Conservation (phyloP, 805 yeast genomes). For the Saccharomyces kudriavzevii region DNA sequence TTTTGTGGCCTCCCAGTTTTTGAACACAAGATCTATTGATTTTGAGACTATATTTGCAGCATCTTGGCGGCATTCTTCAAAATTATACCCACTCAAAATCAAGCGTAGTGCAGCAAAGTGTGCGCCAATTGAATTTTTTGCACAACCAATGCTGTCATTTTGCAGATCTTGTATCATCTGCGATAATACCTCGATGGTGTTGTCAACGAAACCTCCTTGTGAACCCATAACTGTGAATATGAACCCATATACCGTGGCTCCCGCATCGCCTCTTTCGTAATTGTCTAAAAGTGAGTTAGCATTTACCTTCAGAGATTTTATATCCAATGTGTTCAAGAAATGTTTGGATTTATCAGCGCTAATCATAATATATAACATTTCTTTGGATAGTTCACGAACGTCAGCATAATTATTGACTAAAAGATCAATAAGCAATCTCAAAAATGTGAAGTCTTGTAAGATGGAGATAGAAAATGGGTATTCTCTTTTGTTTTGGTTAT, state of each 20-base stretch:
- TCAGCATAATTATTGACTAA: slow-evolving; percentile 71
- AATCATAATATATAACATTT: slow-evolving; percentile 36
- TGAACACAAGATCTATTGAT: slow-evolving; percentile 13
- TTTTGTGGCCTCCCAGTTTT: slow-evolving; percentile 31
- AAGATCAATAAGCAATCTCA: slow-evolving; percentile 50
- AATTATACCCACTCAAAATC: slow-evolving; percentile 31
- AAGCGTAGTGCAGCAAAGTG: slow-evolving; percentile 51
- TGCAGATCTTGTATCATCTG: slow-evolving; percentile 30
- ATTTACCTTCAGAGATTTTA: slow-evolving; percentile 12
- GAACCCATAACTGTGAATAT: slow-evolving; percentile 33
- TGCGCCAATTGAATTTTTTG: slow-evolving; percentile 58
- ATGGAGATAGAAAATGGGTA: slow-evolving; percentile 44
- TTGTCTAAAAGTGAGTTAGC: slow-evolving; percentile 36
- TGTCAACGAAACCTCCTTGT: slow-evolving; percentile 24
- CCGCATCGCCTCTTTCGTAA: slow-evolving; percentile 66
- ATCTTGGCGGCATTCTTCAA: background rate
- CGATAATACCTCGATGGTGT: slow-evolving; percentile 32
- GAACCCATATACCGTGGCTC: slow-evolving; percentile 58
- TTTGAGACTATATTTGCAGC: slow-evolving; percentile 1
- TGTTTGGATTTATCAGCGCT: slow-evolving; percentile 5
- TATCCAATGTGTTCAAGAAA: slow-evolving; percentile 3
- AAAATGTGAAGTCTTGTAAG: slow-evolving; percentile 31
- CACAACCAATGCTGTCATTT: slow-evolving; percentile 35
- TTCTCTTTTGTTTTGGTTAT: slow-evolving; percentile 38
- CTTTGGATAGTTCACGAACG: slow-evolving; percentile 47